These are phyloP conservation scores for Colletotrichum navitas DNA, from an alignment of 2,329 filamentous ascomycete genomes.

Conservation along the genomic window DNA sequence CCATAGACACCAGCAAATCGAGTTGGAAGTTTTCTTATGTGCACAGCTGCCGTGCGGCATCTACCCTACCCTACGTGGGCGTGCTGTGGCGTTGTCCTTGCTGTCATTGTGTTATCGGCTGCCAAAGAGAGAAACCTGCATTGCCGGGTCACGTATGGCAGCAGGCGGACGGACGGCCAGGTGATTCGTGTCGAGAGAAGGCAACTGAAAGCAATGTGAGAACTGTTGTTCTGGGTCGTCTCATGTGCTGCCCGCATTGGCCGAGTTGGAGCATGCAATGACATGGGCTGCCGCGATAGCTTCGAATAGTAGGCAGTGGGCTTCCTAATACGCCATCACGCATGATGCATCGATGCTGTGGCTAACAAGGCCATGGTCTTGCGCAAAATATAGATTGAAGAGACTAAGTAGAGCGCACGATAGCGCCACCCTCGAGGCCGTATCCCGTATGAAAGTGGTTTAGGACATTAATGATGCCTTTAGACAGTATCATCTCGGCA, in stretches of 20 bases:
- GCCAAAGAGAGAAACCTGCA: too few species aligned
- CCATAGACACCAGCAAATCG: constrained; percentile 41
- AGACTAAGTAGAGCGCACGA: neutral
- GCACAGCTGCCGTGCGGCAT: neutral
- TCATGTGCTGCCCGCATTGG: neutral
- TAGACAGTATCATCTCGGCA: neutral
- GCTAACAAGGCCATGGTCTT: too few species aligned
- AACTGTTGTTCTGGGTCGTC: neutral
- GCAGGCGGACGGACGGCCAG: neutral
- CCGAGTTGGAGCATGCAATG: neutral
- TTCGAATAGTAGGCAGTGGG: neutral
- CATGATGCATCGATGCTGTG: neutral
- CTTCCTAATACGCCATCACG: neutral
- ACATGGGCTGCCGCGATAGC: neutral
- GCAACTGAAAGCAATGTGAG: neutral
- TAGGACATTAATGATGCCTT: neutral
- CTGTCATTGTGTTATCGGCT: neutral
- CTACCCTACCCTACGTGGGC: neutral
- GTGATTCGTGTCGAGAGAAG: neutral
- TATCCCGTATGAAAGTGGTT: too few species aligned
- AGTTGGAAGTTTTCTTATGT: constrained; percentile 22
- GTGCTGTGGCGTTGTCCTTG: neutral
- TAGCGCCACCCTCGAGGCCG: neutral
- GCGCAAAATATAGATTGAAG: neutral
- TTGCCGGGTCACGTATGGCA: neutral